Conservation (phyloP, 495 filamentous ascomycete genomes). For the Tuber aestivum region DNA sequence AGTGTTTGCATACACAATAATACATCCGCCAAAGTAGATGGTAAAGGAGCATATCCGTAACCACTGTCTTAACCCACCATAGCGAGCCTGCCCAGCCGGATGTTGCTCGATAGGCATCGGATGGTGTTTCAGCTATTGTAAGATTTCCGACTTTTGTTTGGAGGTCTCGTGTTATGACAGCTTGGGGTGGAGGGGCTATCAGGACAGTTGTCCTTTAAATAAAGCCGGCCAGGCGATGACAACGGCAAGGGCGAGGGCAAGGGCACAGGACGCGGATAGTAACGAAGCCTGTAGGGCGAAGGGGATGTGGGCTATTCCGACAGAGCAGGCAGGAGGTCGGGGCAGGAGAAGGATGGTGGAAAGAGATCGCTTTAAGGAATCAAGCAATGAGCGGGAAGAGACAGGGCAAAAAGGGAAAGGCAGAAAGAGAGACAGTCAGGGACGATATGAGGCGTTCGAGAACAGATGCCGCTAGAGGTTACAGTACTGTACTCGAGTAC, state of each 20-base stretch:
- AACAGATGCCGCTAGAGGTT: background rate
- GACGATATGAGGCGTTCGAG: background rate
- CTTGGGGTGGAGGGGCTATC: background rate
- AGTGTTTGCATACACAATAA: slow-evolving; percentile 36
- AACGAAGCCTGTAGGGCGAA: background rate
- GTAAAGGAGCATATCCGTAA: slow-evolving; percentile 35
- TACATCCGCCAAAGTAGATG: slow-evolving; percentile 34
- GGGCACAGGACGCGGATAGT: background rate
- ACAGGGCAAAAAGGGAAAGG: background rate
- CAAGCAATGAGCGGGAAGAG: background rate
- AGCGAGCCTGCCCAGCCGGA: slow-evolving; percentile 35
- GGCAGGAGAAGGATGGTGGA: background rate
- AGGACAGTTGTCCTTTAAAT: background rate
- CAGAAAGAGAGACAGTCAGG: background rate
- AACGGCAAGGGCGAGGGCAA: background rate
- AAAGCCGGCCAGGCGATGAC: background rate
- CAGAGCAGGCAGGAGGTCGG: background rate
- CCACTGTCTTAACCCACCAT: slow-evolving; percentile 37
- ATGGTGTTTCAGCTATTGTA: background rate
- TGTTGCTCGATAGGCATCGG: slow-evolving; percentile 18
- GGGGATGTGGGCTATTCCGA: background rate
- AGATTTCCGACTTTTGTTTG: too few species aligned
- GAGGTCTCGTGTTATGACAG: too few species aligned
- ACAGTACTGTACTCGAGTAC: too few species aligned
- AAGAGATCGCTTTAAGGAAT: background rate